Conservation (phyloP, 129 eudicot species). For the Pittosporum tobira region DNA sequence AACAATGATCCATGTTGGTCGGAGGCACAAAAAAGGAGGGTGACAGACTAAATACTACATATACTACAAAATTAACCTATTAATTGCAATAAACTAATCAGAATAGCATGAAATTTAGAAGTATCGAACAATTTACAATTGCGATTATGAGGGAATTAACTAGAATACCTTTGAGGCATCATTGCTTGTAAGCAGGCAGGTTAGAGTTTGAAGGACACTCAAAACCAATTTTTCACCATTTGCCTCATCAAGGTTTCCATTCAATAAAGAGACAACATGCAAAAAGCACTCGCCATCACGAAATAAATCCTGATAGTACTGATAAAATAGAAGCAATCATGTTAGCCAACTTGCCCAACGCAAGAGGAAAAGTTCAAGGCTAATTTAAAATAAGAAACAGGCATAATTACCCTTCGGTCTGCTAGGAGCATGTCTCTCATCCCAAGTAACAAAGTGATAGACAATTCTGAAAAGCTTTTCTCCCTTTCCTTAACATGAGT, state of each 20-base stretch:
- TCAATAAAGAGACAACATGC: slow-evolving; percentile 83
- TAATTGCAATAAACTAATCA: too few species aligned
- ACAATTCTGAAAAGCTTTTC: slow-evolving; percentile 54
- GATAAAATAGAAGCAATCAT: slow-evolving; percentile 23
- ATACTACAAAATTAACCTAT: too few species aligned
- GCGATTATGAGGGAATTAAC: slow-evolving; percentile 11
- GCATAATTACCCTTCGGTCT: slow-evolving; percentile 54
- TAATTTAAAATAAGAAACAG: slow-evolving; percentile 2
- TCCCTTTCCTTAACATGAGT: slow-evolving; percentile 81
- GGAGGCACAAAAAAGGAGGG: too few species aligned
- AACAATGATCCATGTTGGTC: too few species aligned
- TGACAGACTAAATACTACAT: too few species aligned
- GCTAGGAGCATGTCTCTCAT: slow-evolving; percentile 67
- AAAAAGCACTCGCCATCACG: slow-evolving; percentile 92
- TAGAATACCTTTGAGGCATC: slow-evolving; percentile 72
- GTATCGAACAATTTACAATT: not conserved
- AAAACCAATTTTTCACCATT: slow-evolving; percentile 76
- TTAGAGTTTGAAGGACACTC: slow-evolving; percentile 77
- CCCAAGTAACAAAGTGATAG: slow-evolving; percentile 73
- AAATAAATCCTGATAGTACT: slow-evolving; percentile 83
- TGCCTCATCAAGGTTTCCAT: slow-evolving; percentile 62
- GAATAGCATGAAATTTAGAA: not conserved
- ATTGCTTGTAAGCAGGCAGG: slow-evolving; percentile 67
- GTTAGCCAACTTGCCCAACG: slow-evolving; percentile 16
- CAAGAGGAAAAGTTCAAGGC: not conserved